Conservation (phyloP, 2,329 filamentous ascomycete species). For the Fusarium proliferatum region DNA sequence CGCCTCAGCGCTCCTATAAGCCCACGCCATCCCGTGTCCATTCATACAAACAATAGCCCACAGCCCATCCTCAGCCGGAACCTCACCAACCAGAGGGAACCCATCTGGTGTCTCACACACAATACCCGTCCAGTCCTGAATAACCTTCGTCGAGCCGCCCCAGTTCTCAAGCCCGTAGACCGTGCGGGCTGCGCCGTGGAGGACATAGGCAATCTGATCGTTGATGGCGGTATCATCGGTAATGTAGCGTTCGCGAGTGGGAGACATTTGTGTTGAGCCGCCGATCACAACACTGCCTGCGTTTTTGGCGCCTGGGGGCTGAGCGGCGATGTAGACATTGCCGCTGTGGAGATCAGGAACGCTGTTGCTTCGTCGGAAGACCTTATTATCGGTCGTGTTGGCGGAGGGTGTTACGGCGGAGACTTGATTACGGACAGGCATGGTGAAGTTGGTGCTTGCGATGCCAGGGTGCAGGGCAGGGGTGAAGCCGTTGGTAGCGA, state of each 20-base stretch:
- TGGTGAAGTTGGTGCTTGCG: constrained; percentile 25
- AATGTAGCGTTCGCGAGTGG: constrained; percentile 5
- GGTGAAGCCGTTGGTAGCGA: constrained; percentile 28
- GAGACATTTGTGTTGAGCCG: constrained; percentile 23
- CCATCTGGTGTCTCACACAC: constrained; percentile 18
- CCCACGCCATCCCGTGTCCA: constrained; percentile 25
- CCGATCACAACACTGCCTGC: constrained; percentile 16
- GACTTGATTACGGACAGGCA: constrained; percentile 25
- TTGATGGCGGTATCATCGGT: constrained; percentile 17
- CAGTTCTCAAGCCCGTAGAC: constrained; percentile 19
- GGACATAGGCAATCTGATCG: constrained; percentile 14
- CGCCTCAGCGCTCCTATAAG: constrained; percentile 26
- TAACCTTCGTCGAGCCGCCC: constrained; percentile 15
- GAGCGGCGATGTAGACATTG: constrained; percentile 21
- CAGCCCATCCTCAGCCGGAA: constrained; percentile 21
- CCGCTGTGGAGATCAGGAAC: constrained; percentile 15
- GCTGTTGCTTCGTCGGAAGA: constrained; percentile 17
- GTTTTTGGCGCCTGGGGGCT: constrained; percentile 7
- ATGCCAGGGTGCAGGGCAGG: constrained; percentile 14
- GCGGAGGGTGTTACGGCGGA: neutral
- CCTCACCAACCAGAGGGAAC: constrained; percentile 16
- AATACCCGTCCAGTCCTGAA: constrained; percentile 27
- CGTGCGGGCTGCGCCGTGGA: constrained; percentile 11
- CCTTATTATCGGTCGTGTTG: neutral
- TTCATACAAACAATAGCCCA: constrained; percentile 34